Evolutionary conservation across 305 asterid species (phyloP).

Genomic region (Stenogyne calaminthoides): DNA sequence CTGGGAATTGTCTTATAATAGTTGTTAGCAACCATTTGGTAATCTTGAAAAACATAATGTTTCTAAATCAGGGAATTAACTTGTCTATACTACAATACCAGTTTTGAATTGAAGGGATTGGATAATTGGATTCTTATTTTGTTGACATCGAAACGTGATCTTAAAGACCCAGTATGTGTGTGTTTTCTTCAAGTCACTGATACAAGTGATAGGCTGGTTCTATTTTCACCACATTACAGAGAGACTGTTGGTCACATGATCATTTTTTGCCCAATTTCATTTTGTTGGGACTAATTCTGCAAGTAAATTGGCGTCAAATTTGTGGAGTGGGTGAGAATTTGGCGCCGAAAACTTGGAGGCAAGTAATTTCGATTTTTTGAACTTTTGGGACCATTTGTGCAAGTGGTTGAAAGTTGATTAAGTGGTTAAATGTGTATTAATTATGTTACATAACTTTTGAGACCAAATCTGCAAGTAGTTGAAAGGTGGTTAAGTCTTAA

Average conservation of each 20-base stretch:
- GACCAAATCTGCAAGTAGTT: no score
- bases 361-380: no score
- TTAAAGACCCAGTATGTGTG: not conserved
- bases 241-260: not conserved
- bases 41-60: not conserved
- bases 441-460: no score
- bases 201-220: not conserved
- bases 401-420: no score
- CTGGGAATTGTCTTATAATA: constrained; percentile 12
- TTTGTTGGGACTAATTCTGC: no score
- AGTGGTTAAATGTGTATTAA: no score
- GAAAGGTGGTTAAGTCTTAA: no score
- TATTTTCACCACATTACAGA: not conserved
- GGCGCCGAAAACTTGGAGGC: no score
- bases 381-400: no score
- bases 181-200: not conserved
- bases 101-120: not conserved
- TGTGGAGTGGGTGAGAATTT: no score
- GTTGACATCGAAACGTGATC: not conserved
- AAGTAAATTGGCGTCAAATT: no score
- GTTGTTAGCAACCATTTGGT: not conserved
- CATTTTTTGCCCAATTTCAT: no score
- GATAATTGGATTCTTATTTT: not conserved
- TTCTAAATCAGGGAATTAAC: not conserved
- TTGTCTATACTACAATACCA: not conserved